Evolutionary conservation across 1,284 basidiomycete species (phyloP).

Genomic region (Boletus putidus): DNA sequence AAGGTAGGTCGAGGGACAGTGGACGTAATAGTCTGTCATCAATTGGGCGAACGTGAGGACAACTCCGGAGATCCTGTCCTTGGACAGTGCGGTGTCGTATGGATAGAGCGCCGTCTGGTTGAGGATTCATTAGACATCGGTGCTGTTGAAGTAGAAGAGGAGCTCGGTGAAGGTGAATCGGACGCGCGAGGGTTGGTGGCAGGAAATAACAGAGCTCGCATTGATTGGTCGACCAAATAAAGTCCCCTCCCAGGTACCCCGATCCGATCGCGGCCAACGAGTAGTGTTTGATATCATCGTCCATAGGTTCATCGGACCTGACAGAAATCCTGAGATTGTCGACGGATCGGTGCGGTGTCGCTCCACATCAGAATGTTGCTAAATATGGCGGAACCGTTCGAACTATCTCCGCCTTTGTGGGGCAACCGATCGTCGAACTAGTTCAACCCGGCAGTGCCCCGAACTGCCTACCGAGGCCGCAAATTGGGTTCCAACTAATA

Average conservation of each 20-base stretch:
- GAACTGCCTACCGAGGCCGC: too few species aligned
- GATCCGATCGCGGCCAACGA: too few species aligned
- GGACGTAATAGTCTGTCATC: conserved; percentile 8
- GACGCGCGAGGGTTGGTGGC: conserved; percentile 13
- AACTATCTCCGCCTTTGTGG: too few species aligned
- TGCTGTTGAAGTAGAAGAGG: conserved; percentile 3
- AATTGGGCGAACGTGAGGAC: neutral
- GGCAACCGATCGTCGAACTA: too few species aligned
- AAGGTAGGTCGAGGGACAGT: conserved; percentile 13
- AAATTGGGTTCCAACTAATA: neutral
- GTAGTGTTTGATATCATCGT: too few species aligned
- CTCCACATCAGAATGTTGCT: too few species aligned
- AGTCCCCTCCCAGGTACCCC: too few species aligned
- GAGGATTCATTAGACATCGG: neutral
- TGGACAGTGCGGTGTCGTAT: conserved; percentile 6
- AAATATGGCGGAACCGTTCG: too few species aligned
- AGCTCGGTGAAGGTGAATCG: conserved; percentile 4
- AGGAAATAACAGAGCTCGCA: conserved; percentile 21
- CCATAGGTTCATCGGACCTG: too few species aligned
- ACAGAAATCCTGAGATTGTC: too few species aligned
- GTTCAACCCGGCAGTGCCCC: too few species aligned
- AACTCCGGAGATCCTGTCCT: conserved; percentile 2
- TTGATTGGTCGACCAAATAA: conserved; percentile 16
- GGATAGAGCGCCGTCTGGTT: conserved; percentile 8
- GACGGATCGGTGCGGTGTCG: too few species aligned